These are phyloP conservation scores for Globisporangium iwayamae DNA, from an alignment of 352 stramenopile species.

Conservation along the genomic window DNA sequence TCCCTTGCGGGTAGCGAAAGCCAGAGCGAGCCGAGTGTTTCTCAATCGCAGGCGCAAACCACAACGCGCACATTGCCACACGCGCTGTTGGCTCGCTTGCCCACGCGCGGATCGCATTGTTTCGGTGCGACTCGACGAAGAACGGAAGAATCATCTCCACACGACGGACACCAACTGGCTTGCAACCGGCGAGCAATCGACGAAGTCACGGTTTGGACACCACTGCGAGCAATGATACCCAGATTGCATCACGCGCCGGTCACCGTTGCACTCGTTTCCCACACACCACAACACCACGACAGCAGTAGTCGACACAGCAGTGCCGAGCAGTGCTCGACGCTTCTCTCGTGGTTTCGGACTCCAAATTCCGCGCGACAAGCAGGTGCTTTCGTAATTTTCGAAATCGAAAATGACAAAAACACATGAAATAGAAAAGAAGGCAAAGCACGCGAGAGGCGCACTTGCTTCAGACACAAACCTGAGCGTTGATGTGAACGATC, in stretches of 20 bases:
- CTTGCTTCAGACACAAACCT: slow-evolving; percentile 86
- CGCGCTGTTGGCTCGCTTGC: not conserved
- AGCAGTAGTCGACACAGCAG: not conserved
- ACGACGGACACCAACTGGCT: slow-evolving; percentile 9
- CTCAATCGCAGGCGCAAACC: slow-evolving; percentile 1
- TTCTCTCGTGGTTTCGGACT: slow-evolving; percentile 11
- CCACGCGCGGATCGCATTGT: slow-evolving; percentile 6
- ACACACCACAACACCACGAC: slow-evolving; percentile 10
- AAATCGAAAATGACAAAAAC: slow-evolving; percentile 15
- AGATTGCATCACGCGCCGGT: slow-evolving; percentile 2
- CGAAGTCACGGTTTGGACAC: slow-evolving; percentile 4
- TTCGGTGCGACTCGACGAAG: slow-evolving; percentile 9
- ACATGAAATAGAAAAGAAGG: slow-evolving; percentile 3
- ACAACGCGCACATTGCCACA: not conserved
- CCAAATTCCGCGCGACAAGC: slow-evolving; percentile 6
- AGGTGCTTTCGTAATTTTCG: slow-evolving; percentile 7
- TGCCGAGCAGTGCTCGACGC: slow-evolving; percentile 7
- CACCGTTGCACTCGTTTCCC: slow-evolving; percentile 6
- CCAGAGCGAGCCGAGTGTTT: slow-evolving; percentile 2
- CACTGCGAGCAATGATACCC: not conserved
- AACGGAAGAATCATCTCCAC: slow-evolving; percentile 12
- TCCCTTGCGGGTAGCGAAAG: slow-evolving; percentile 17
- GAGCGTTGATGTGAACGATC: slow-evolving; percentile 99
- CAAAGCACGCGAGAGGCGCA: slow-evolving; percentile 8
- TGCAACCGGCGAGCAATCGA: slow-evolving; percentile 1